phyloP scores from a whole-genome alignment of 345 rosid genomes.

The Tarenaya hassleriana region DNA sequence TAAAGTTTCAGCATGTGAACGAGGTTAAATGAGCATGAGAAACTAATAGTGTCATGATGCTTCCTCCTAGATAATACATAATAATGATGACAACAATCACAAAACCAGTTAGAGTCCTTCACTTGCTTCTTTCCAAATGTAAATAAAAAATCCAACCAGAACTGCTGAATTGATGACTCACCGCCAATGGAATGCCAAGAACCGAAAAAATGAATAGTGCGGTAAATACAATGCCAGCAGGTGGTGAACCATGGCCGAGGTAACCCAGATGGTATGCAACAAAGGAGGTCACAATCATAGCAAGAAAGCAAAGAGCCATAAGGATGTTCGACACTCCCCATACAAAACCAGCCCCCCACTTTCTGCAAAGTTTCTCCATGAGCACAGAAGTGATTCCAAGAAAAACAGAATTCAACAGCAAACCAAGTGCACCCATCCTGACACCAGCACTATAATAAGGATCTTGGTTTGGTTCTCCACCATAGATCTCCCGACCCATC shows the following conservation, averaged over 20 bases:
- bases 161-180: slow-evolving; percentile 35
- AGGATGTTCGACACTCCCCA: slow-evolving; percentile 85
- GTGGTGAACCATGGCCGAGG: slow-evolving; percentile 56
- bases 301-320: slow-evolving; percentile 83
- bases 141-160: slow-evolving; percentile 15
- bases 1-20: background rate
- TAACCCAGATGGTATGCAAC: slow-evolving; percentile 51
- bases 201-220: slow-evolving; percentile 59
- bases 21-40: background rate
- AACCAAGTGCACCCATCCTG: slow-evolving; percentile 83
- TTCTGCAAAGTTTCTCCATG: slow-evolving; percentile 91
- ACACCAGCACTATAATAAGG: slow-evolving; percentile 59
- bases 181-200: slow-evolving; percentile 90
- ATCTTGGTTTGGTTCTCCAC: slow-evolving; percentile 80
- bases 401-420: slow-evolving; percentile 84
- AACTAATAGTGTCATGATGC: slow-evolving; percentile 3
- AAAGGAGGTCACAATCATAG: slow-evolving; percentile 59
- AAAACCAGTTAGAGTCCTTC: background rate
- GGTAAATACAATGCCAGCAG: slow-evolving; percentile 59
- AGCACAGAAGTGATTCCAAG: slow-evolving; percentile 90
- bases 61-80: slow-evolving; percentile 8
- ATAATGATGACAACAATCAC: background rate
- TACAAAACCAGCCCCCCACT: slow-evolving; percentile 90
- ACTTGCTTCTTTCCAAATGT: background rate
- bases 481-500: slow-evolving; percentile 94